A percentile compares a stretch with the other conserved stretches of the same genome.
Evolutionary conservation across 2,329 filamentous ascomycete genomes (phyloP).

Genomic region (Beauveria bassiana): DNA sequence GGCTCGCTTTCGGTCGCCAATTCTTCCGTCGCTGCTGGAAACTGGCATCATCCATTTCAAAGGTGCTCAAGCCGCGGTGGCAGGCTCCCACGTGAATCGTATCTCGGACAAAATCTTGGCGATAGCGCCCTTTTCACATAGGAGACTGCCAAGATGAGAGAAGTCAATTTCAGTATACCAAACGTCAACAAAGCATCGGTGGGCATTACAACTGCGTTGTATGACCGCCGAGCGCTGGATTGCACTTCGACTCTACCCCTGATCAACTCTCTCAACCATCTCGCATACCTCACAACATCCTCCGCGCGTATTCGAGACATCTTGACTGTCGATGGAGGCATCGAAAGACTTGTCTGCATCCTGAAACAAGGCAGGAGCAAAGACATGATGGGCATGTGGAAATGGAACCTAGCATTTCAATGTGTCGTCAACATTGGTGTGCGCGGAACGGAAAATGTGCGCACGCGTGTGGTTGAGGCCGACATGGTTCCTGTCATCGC

Average conservation of each 20-base stretch:
- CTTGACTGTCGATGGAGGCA: slow-evolving; percentile 94
- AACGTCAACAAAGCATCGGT: slow-evolving; percentile 99
- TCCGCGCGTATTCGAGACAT: slow-evolving; percentile 97
- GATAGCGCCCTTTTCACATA: slow-evolving; percentile 9
- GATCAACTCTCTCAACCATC: slow-evolving; percentile 98
- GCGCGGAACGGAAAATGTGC: slow-evolving; percentile 84
- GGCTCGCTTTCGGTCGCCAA: not conserved
- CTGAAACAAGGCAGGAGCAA: slow-evolving; percentile 95
- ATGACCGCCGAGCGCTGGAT: slow-evolving; percentile 93
- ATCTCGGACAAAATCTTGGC: slow-evolving; percentile 5
- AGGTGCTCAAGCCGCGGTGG: slow-evolving; percentile 1
- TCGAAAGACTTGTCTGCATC: slow-evolving; percentile 93
- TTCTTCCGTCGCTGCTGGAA: not conserved
- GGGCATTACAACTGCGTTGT: slow-evolving; percentile 95
- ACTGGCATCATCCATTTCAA: not conserved
- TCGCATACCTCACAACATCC: slow-evolving; percentile 95
- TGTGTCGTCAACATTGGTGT: slow-evolving; percentile 99
- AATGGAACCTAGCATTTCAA: slow-evolving; percentile 98
- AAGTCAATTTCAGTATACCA: slow-evolving; percentile 99
- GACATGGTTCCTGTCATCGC: slow-evolving; percentile 99
- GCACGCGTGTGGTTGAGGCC: slow-evolving; percentile 92
- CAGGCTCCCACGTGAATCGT: slow-evolving; percentile 6
- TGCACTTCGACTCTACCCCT: slow-evolving; percentile 96
- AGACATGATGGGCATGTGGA: slow-evolving; percentile 99
- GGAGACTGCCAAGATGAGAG: slow-evolving; percentile 67